phyloP scores from a whole-genome alignment of 768 basidiomycete genomes.

The Termitomyces sp. region DNA sequence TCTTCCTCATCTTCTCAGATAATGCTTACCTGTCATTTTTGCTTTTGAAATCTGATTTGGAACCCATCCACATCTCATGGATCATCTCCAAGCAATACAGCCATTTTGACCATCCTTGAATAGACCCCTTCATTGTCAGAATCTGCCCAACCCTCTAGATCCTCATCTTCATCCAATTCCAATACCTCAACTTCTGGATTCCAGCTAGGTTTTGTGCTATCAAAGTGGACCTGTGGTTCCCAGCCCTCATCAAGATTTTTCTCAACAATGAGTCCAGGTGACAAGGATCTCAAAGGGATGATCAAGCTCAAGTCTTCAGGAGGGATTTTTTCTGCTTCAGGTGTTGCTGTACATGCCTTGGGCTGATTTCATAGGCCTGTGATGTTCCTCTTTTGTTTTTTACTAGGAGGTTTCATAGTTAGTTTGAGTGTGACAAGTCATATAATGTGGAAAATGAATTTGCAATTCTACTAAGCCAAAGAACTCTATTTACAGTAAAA shows the following conservation, averaged over 20 bases:
- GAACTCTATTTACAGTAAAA: too few relatives aligned
- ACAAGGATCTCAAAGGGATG: background rate
- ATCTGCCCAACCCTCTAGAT: background rate
- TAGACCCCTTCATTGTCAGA: background rate
- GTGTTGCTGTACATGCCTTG: too few relatives aligned
- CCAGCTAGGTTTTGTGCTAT: background rate
- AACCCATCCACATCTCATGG: background rate
- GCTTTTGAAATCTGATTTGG: background rate
- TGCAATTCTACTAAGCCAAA: too few relatives aligned
- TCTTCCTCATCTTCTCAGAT: background rate
- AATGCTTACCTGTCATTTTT: background rate
- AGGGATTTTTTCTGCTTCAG: too few relatives aligned
- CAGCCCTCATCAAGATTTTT: background rate
- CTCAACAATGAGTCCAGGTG: too few relatives aligned
- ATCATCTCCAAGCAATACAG: background rate
- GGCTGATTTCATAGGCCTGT: too few relatives aligned
- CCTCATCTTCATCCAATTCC: background rate
- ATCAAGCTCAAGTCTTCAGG: too few relatives aligned
- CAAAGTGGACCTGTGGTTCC: background rate
- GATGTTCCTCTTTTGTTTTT: too few relatives aligned
- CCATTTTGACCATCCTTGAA: background rate
- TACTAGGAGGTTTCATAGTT: too few relatives aligned
- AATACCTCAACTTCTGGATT: background rate
- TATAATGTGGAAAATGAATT: too few relatives aligned
- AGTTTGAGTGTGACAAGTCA: too few relatives aligned